These are phyloP conservation scores for Pilasporangium apinafurcum DNA, from an alignment of 352 stramenopile species.

Conservation along the genomic window DNA sequence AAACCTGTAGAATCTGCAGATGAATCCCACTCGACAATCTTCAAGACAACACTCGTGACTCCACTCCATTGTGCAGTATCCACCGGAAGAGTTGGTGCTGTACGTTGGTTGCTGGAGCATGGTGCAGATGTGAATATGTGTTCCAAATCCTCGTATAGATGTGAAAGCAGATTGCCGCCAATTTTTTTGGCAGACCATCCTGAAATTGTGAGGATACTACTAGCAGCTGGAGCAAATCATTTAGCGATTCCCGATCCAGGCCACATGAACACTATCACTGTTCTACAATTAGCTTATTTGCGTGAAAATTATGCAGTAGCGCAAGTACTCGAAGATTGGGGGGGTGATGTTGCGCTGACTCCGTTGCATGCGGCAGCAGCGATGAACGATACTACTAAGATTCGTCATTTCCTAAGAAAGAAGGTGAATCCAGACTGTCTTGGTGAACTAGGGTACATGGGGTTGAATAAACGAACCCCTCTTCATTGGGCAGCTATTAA, in stretches of 20 bases:
- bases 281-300: conserved; percentile 74
- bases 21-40: conserved; percentile 55
- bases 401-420: conserved; percentile 56
- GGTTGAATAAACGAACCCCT: conserved; percentile 74
- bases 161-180: conserved; percentile 57
- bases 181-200: conserved; percentile 80
- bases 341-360: conserved; percentile 69
- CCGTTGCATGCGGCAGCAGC: conserved; percentile 72
- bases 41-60: conserved; percentile 69
- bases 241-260: conserved; percentile 75
- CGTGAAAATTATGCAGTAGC: conserved; percentile 77
- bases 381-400: conserved; percentile 54
- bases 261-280: conserved; percentile 83
- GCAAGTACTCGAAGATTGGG: conserved; percentile 78
- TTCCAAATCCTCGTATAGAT: conserved; percentile 65
- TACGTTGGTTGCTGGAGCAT: conserved; percentile 65
- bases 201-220: conserved; percentile 66
- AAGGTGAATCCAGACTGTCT: conserved; percentile 74
- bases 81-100: conserved; percentile 60
- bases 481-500: conserved; percentile 78
- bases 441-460: conserved; percentile 72
- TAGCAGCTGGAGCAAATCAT: conserved; percentile 63
- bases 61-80: conserved; percentile 77
- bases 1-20: conserved; percentile 61
- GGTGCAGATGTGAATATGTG: conserved; percentile 73